These are phyloP conservation scores for Trypanosoma melophagium DNA, from an alignment of 208 protist species.

Conservation along the genomic window DNA sequence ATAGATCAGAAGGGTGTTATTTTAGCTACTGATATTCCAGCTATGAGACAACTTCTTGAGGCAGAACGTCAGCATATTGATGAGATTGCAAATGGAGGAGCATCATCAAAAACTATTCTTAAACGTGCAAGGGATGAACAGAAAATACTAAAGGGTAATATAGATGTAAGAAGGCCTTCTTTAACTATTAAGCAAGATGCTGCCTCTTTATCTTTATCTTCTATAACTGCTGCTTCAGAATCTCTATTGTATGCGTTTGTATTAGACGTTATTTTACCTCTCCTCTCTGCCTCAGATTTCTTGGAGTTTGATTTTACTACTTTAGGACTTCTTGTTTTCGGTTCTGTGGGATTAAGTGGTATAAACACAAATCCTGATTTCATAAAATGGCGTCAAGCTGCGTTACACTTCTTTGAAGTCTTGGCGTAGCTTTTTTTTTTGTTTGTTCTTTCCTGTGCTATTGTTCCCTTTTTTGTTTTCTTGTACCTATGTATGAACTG, in stretches of 20 bases:
- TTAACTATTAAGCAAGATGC: neutral
- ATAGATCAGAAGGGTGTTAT: slow-evolving; percentile 43
- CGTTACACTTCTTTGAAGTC: slow-evolving; percentile 49
- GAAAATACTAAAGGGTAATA: slow-evolving; percentile 1
- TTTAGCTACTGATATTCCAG: slow-evolving; percentile 31
- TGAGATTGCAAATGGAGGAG: neutral
- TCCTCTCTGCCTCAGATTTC: slow-evolving; percentile 44
- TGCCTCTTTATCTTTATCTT: neutral
- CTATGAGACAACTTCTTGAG: slow-evolving; percentile 49
- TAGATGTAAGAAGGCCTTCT: slow-evolving; percentile 1
- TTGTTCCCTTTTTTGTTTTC: slow-evolving; percentile 2
- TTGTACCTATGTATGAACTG: neutral
- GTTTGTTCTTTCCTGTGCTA: slow-evolving; percentile 10
- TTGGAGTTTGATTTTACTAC: slow-evolving; percentile 59
- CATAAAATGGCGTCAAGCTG: slow-evolving; percentile 46
- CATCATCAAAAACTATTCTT: neutral
- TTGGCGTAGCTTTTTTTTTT: slow-evolving; percentile 23
- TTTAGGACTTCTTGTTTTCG: slow-evolving; percentile 58
- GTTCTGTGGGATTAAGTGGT: slow-evolving; percentile 31
- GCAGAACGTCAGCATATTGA: slow-evolving; percentile 40
- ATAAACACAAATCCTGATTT: slow-evolving; percentile 20
- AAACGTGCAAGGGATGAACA: slow-evolving; percentile 9
- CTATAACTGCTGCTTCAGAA: slow-evolving; percentile 9
- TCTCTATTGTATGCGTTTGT: slow-evolving; percentile 47
- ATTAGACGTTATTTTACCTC: slow-evolving; percentile 63